Conservation (phyloP, 2,329 filamentous ascomycete genomes). For the Colletotrichum tanaceti region DNA sequence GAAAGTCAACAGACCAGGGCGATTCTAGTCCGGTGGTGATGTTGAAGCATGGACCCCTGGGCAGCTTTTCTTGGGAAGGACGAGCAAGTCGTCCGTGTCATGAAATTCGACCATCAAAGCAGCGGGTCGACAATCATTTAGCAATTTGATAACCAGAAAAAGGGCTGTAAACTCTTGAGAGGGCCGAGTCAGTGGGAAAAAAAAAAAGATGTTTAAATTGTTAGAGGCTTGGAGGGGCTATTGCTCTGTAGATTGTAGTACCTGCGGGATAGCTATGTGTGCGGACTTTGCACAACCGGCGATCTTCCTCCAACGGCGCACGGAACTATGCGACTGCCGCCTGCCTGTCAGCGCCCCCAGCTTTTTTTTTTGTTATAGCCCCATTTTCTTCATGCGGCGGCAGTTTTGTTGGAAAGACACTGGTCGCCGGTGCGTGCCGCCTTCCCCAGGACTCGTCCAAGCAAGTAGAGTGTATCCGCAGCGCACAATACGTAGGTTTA, state of each 20-base stretch:
- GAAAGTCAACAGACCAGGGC: slow-evolving; percentile 11
- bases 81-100: slow-evolving; percentile 18
- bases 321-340: slow-evolving; percentile 11
- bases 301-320: slow-evolving; percentile 29
- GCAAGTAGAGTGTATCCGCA: too few species aligned
- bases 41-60: slow-evolving; percentile 30
- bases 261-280: neutral
- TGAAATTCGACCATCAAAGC: slow-evolving; percentile 21
- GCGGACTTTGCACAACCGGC: slow-evolving; percentile 19
- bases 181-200: slow-evolving; percentile 36
- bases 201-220: slow-evolving; percentile 22
- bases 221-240: slow-evolving; percentile 3
- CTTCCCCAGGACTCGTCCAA: slow-evolving; percentile 17
- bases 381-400: slow-evolving; percentile 31
- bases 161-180: neutral
- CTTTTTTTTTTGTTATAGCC: neutral
- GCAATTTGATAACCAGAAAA: slow-evolving; percentile 3
- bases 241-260: too few species aligned
- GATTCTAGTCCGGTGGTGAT: slow-evolving; percentile 21
- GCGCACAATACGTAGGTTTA: too few species aligned
- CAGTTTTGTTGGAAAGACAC: slow-evolving; percentile 2
- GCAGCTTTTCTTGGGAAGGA: slow-evolving; percentile 25
- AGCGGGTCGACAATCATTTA: slow-evolving; percentile 17
- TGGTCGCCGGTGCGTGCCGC: neutral
- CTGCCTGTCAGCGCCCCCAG: neutral